Base-by-base conservation (phyloP, 306 rosid genomes). In the Arachis hypogaea region DNA sequence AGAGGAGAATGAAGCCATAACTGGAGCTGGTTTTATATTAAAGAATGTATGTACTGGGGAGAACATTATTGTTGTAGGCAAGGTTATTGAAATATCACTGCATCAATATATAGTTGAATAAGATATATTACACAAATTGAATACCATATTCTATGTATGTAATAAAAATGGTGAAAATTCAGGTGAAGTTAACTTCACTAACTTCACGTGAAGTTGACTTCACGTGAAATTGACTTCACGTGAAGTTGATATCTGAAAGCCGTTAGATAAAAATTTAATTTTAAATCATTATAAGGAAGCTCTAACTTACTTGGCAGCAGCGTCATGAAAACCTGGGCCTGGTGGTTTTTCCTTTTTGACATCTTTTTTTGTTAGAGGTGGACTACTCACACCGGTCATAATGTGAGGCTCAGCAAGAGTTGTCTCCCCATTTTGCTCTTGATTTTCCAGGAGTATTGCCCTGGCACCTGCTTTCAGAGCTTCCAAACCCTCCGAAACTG, bases 401-500 rank as follows among this genome's bases (percentile, higher is more conserved):
- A 71, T 10, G 14, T 86, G 88, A 59, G 85, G 51, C 71, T 87
- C 92, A 3, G 87, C 68, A 7, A 59, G 6, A 54, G 75, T 4
- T 16, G 68, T 83, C 56, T 66, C 56, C 33, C 76, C 89, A 52
- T 40, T 40, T 3, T 1, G 0, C 54, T 2, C 7, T 36, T 36
- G 58, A 42, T 87, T 85, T 10, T 16, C 68, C 41, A 85, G n/a
- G 61, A 87, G 60, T 87, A 87, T 82, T 16, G 84, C 89, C 0
- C 73, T 82, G 6, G 84, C 89, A 8, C 89, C 92, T 9, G 86
- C 89, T 11, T 4, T 7, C 38, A 2, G 9, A 4, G 76, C 85
- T 9, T 43, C 11, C 7, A 22, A 12, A 10, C 89, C 84, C 68
- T 85, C 81, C 1, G 47, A 60, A 2, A 51, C 46, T 30, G 55